These are phyloP conservation scores for Trichoderma brevicompactum DNA, from an alignment of 2,329 filamentous ascomycete species.

Conservation along the genomic window DNA sequence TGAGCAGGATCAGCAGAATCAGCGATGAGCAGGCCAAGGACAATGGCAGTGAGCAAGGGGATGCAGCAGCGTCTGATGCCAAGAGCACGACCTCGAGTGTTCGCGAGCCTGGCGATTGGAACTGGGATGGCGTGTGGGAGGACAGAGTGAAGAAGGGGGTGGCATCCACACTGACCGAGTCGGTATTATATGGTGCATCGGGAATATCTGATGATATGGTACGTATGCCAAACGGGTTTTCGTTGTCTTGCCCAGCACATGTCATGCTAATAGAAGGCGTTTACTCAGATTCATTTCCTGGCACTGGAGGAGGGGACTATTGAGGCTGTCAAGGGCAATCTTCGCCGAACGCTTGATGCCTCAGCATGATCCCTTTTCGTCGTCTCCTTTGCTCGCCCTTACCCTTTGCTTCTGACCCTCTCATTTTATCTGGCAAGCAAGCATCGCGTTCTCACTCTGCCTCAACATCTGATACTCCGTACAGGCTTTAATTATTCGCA, in stretches of 20 bases:
- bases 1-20: not conserved
- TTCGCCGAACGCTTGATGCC: constrained; percentile 55
- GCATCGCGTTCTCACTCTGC: not conserved
- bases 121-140: constrained; percentile 98
- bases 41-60: constrained; percentile 28
- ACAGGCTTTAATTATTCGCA: constrained; percentile 13
- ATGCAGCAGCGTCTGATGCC: constrained; percentile 1
- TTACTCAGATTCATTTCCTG: constrained; percentile 65
- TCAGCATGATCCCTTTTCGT: constrained; percentile 31
- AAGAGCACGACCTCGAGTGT: constrained; percentile 26
- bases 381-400: not conserved
- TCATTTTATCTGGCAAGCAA: not conserved
- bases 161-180: constrained; percentile 75
- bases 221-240: constrained; percentile 41
- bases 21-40: not conserved
- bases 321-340: constrained; percentile 61
- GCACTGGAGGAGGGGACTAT: constrained; percentile 64
- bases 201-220: constrained; percentile 73
- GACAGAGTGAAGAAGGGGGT: constrained; percentile 82
- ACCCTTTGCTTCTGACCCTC: not conserved
- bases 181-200: constrained; percentile 72
- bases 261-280: constrained; percentile 31
- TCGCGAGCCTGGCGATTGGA: constrained; percentile 77
- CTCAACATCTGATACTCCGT: not conserved
- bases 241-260: not conserved